A percentile compares a stretch with the other conserved stretches of the same genome.
These are phyloP conservation scores for Moesziomyces antarcticus DNA, from an alignment of 1,284 basidiomycete genomes.

Conservation along the genomic window DNA sequence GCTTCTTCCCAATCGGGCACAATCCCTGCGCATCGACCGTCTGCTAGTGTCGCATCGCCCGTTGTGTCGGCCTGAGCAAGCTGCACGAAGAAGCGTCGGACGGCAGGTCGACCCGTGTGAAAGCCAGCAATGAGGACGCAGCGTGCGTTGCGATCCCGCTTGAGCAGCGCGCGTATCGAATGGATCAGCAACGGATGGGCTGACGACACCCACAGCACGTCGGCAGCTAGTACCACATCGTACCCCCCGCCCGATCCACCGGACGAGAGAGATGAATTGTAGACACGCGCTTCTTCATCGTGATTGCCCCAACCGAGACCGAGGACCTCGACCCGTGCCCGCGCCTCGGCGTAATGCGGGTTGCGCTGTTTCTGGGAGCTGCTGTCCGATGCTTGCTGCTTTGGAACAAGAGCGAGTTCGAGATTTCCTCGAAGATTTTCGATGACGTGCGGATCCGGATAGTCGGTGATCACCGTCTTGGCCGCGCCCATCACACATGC, in stretches of 20 bases:
- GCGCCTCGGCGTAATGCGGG: constrained; percentile 15
- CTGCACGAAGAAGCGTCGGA: constrained; percentile 51
- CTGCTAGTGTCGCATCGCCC: constrained; percentile 7
- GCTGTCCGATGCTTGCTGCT: background rate
- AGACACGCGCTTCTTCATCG: constrained; percentile 13
- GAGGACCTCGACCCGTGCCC: constrained; percentile 14
- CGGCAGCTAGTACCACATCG: constrained; percentile 57
- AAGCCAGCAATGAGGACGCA: constrained; percentile 59
- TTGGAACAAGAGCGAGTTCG: constrained; percentile 19
- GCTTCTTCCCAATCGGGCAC: constrained; percentile 47
- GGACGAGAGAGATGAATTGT: background rate
- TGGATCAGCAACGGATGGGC: constrained; percentile 53
- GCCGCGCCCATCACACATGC: constrained; percentile 44
- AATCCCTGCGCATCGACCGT: constrained; percentile 20
- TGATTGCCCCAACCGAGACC: constrained; percentile 44
- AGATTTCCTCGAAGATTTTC: constrained; percentile 32
- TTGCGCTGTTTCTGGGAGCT: background rate
- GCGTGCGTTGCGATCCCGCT: constrained; percentile 26
- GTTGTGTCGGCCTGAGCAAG: constrained; percentile 15
- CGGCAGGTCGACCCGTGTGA: constrained; percentile 61
- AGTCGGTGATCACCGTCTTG: constrained; percentile 48
- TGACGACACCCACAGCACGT: constrained; percentile 65
- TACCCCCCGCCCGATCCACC: constrained; percentile 12
- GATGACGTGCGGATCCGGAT: constrained; percentile 45
- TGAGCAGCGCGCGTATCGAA: constrained; percentile 52